phyloP scores from a whole-genome alignment of 2,329 filamentous ascomycete genomes.

The Sporothrix sp. region DNA sequence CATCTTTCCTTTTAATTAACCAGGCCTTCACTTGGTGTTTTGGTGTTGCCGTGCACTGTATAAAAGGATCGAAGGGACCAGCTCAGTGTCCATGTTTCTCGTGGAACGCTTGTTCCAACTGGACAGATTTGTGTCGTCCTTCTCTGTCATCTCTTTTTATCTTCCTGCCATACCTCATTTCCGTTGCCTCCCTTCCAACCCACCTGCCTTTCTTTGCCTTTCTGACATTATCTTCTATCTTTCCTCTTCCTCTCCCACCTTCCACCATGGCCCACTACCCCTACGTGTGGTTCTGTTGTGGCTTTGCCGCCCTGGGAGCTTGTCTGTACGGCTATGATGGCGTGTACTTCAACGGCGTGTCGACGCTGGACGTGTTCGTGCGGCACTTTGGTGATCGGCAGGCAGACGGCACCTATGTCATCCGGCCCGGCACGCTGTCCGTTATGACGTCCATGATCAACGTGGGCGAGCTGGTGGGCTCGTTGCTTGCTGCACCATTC shows the following conservation, averaged over 20 bases:
- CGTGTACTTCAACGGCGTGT: conserved; percentile 30
- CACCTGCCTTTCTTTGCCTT: too few species aligned
- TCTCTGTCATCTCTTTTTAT: too few species aligned
- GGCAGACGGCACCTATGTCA: not conserved
- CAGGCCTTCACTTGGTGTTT: too few species aligned
- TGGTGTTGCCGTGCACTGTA: too few species aligned
- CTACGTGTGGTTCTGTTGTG: conserved; percentile 26
- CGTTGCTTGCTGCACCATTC: conserved; percentile 27
- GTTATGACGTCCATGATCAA: conserved; percentile 29
- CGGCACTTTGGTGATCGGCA: conserved; percentile 24
- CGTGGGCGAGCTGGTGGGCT: conserved; percentile 30
- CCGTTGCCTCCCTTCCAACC: too few species aligned
- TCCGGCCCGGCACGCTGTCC: not conserved
- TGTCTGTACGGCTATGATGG: conserved; percentile 30
- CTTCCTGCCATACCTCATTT: too few species aligned
- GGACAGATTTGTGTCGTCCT: too few species aligned
- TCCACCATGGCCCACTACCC: conserved; percentile 22
- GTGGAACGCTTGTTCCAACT: too few species aligned
- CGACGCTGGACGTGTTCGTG: conserved; percentile 27
- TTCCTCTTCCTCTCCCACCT: not conserved
- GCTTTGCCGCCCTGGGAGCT: conserved; percentile 28
- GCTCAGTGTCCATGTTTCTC: too few species aligned
- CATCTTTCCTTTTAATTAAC: too few species aligned
- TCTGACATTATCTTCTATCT: not conserved
- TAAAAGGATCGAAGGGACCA: too few species aligned